Evolutionary conservation across 192 early-diverging fungal genomes (phyloP).

Genomic region (Backusella psychrophila): DNA sequence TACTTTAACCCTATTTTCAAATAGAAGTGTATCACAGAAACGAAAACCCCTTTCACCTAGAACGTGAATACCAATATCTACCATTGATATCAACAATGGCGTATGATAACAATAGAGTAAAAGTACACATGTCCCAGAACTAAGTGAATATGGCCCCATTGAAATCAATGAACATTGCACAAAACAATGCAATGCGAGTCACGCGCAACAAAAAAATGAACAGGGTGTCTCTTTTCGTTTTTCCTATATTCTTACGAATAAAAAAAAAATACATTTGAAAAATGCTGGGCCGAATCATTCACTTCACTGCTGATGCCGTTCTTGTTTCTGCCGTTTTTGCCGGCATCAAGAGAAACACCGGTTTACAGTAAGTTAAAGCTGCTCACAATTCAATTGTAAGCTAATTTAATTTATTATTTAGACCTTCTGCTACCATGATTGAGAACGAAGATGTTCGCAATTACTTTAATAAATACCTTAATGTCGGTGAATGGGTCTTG

Average conservation of each 20-base stretch:
- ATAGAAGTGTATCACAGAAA: neutral
- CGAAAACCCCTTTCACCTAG: neutral
- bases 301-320: constrained; percentile 58
- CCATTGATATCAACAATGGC: neutral
- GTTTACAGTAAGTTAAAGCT: constrained; percentile 36
- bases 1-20: neutral
- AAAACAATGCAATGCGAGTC: neutral
- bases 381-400: neutral
- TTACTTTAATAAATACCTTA: constrained; percentile 53
- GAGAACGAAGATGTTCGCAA: constrained; percentile 51
- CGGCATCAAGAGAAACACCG: constrained; percentile 59
- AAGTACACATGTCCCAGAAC: neutral
- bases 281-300: constrained; percentile 52
- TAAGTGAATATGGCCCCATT: neutral
- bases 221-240: neutral
- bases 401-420: constrained; percentile 1
- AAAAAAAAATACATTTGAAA: neutral
- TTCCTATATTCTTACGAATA: neutral
- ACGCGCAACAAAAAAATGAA: neutral
- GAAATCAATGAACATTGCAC: neutral
- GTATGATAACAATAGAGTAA: neutral
- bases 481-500: constrained; percentile 57
- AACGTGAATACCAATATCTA: neutral
- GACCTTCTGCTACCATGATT: constrained; percentile 52
- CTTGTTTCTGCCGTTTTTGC: constrained; percentile 60